phyloP scores from a whole-genome alignment of 345 rosid species.

The Carallia pectinifolia region DNA sequence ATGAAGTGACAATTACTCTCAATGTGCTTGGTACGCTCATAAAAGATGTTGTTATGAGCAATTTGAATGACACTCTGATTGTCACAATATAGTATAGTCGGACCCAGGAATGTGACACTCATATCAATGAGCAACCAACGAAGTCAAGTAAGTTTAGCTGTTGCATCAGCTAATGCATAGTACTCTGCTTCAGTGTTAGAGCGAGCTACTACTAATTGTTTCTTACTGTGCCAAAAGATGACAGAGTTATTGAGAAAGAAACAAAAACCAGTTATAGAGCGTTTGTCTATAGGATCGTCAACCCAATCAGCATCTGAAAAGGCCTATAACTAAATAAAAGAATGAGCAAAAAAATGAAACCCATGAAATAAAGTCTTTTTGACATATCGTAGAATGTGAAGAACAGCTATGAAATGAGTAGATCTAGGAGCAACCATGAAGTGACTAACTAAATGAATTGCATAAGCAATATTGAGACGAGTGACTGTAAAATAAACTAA shows the following conservation, averaged over 20 bases:
- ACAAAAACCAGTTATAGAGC: not conserved
- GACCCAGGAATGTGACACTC: not conserved
- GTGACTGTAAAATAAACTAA: too few species aligned
- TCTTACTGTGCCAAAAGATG: not conserved
- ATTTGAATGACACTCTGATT: too few species aligned
- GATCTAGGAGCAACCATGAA: too few species aligned
- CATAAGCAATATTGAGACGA: too few species aligned
- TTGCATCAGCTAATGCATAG: not conserved
- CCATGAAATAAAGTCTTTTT: not conserved
- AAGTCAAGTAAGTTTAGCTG: not conserved
- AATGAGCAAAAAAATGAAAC: not conserved
- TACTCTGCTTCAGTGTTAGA: not conserved
- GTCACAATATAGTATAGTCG: not conserved
- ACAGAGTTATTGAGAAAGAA: not conserved
- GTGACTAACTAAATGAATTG: too few species aligned
- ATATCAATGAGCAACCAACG: not conserved
- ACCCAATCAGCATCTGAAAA: not conserved
- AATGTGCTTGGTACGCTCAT: too few species aligned
- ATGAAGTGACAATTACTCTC: too few species aligned
- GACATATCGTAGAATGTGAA: too few species aligned
- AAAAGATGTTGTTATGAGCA: too few species aligned
- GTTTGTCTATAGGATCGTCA: not conserved
- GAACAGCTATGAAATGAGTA: too few species aligned
- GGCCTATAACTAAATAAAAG: not conserved
- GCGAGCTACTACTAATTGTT: not conserved